Conservation (phyloP, 768 basidiomycete genomes). For the Strobilomyces dryophilus region DNA sequence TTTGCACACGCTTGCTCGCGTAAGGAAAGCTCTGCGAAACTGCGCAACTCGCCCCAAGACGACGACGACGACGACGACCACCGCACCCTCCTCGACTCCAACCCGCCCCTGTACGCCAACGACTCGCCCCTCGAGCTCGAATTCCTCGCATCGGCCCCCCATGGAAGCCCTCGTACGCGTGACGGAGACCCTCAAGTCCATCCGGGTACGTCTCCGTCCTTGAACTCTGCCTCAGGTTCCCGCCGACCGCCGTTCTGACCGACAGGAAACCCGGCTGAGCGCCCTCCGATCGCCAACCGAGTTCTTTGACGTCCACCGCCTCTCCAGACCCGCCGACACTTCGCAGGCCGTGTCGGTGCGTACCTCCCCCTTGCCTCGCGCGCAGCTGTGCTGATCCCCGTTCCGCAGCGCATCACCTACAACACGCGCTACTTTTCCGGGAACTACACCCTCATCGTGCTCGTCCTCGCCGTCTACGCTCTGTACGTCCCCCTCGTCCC, state of each 20-base stretch:
- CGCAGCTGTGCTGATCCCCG: neutral
- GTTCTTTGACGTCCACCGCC: conserved; percentile 80
- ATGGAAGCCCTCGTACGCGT: conserved; percentile 70
- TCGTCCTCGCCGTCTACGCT: conserved; percentile 79
- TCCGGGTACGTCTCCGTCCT: conserved; percentile 44
- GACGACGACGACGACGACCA: no score
- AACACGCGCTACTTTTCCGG: conserved; percentile 91
- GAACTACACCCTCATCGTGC: conserved; percentile 83
- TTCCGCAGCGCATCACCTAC: conserved; percentile 79
- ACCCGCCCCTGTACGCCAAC: no score
- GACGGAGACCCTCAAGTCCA: conserved; percentile 62
- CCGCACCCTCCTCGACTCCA: neutral
- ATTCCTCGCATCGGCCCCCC: neutral
- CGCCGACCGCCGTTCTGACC: neutral
- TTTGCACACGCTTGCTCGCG: no score
- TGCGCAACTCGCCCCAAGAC: no score
- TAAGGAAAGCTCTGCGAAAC: no score
- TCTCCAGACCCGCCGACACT: conserved; percentile 80
- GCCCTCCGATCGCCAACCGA: conserved; percentile 68
- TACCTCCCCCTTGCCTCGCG: conserved; percentile 1
- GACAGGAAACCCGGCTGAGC: conserved; percentile 38
- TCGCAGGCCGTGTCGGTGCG: conserved; percentile 74
- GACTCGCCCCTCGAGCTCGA: neutral
- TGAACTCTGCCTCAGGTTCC: no score
- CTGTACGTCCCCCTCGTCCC: conserved; percentile 46